A percentile compares a stretch with the other conserved stretches of the same genome.
These are phyloP conservation scores for Rhizoclosmatium sp. DNA, from an alignment of 192 early-diverging fungal species.

Conservation along the genomic window DNA sequence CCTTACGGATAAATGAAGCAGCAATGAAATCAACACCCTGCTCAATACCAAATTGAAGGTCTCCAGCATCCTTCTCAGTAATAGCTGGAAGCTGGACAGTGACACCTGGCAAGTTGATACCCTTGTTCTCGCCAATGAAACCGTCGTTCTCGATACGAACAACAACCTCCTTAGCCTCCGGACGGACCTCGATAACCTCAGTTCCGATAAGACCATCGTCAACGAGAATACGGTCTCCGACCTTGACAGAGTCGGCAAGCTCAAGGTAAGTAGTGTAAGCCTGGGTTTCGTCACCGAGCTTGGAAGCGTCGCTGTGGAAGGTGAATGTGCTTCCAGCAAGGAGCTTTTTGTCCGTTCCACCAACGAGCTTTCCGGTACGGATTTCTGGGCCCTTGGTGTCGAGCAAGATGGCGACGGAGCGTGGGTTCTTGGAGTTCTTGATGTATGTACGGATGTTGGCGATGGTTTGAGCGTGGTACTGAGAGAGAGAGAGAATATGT, in stretches of 20 bases:
- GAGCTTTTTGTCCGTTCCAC: conserved; percentile 51
- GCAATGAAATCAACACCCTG: conserved; percentile 95
- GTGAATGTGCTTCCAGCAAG: conserved; percentile 51
- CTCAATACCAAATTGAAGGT: conserved; percentile 91
- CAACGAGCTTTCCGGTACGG: conserved; percentile 64
- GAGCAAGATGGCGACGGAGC: conserved; percentile 57
- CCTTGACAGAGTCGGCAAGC: conserved; percentile 47
- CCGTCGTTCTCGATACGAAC: conserved; percentile 81
- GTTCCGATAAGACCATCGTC: conserved; percentile 65
- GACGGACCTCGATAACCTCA: conserved; percentile 44
- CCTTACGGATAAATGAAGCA: conserved; percentile 96
- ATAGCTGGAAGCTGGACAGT: conserved; percentile 93
- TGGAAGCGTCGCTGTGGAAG: conserved; percentile 60
- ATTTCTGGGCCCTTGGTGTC: conserved; percentile 70
- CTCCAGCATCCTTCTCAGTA: conserved; percentile 92
- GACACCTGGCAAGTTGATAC: conserved; percentile 93
- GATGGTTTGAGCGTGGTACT: conserved; percentile 63
- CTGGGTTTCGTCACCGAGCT: conserved; percentile 59
- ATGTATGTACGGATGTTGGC: conserved; percentile 53
- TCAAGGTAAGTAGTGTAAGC: conserved; percentile 59
- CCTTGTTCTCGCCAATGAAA: conserved; percentile 89
- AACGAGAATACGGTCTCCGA: conserved; percentile 59
- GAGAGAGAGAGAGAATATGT: conserved; percentile 7
- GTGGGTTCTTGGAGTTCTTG: conserved; percentile 44
- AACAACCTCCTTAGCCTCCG: conserved; percentile 44